Conservation (phyloP, 371 early-diverging fungal species). For the Syncephalis fuscata region DNA sequence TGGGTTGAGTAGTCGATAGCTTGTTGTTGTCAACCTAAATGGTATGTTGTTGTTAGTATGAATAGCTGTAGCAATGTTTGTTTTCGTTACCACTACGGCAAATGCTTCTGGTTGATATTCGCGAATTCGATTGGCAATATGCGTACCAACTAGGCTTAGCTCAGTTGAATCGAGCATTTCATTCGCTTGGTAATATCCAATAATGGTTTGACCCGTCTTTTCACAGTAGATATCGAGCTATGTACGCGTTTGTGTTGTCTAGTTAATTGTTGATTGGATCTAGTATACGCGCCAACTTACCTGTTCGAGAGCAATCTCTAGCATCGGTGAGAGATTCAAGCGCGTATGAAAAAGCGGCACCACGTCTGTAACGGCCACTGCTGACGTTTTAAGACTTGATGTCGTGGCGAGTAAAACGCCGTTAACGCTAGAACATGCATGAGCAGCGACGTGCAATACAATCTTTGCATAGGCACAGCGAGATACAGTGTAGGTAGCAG, state of each 20-base stretch:
- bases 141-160: not conserved
- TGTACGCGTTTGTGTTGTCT: not conserved
- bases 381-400: not conserved
- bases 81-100: not conserved
- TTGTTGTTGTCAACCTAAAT: not conserved
- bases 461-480: too few species aligned
- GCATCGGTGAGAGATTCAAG: not conserved
- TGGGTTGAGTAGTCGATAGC: not conserved
- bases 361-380: not conserved
- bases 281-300: not conserved
- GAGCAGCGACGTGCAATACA: too few species aligned
- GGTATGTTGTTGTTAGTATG: not conserved
- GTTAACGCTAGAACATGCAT: not conserved
- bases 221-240: not conserved
- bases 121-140: not conserved
- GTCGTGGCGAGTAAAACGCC: not conserved
- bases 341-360: not conserved
- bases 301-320: not conserved
- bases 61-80: not conserved
- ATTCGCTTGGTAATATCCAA: conserved; percentile 1
- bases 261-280: too few species aligned
- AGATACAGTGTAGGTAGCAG: too few species aligned
- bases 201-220: not conserved
- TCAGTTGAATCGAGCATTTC: not conserved
- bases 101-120: not conserved